These are phyloP conservation scores for Stevia rebaudiana DNA, from an alignment of 140 eudicot species.

Conservation along the genomic window DNA sequence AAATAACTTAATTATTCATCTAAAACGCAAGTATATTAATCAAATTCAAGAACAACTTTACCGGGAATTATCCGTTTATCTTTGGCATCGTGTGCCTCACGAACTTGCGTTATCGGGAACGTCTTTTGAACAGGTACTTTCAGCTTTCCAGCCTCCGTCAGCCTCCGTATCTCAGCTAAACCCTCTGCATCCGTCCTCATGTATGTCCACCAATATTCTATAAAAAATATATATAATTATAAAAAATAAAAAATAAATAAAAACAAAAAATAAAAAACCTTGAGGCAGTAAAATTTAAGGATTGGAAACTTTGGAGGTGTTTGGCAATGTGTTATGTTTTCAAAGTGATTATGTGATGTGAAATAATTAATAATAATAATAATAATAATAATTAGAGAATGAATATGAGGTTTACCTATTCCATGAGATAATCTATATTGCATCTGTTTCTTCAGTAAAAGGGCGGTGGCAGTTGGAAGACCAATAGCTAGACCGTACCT, in stretches of 20 bases:
- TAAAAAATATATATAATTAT: background rate
- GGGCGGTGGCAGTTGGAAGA: constrained; percentile 68
- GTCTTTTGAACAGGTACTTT: constrained; percentile 80
- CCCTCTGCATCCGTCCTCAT: constrained; percentile 96
- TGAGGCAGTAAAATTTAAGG: background rate
- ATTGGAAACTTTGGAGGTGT: background rate
- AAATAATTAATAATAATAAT: too few species aligned
- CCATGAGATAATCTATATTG: constrained; percentile 87
- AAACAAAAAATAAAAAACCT: background rate
- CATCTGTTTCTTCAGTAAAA: constrained; percentile 68
- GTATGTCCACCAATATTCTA: constrained; percentile 90
- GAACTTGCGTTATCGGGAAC: constrained; percentile 59
- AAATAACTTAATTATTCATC: constrained; percentile 9
- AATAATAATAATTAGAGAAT: background rate
- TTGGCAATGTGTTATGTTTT: background rate
- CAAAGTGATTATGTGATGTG: background rate
- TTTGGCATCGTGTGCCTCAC: constrained; percentile 89
- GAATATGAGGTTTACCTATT: constrained; percentile 47
- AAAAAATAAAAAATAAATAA: background rate
- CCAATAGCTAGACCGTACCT: constrained; percentile 78
- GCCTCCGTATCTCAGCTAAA: constrained; percentile 61
- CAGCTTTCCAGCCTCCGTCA: constrained; percentile 62
- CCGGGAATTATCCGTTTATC: constrained; percentile 72
- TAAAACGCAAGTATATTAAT: constrained; percentile 26
- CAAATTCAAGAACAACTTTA: constrained; percentile 84